Conservation (phyloP, 176 grass and related monocot genomes). For the Bolboschoenus planiculmis region DNA sequence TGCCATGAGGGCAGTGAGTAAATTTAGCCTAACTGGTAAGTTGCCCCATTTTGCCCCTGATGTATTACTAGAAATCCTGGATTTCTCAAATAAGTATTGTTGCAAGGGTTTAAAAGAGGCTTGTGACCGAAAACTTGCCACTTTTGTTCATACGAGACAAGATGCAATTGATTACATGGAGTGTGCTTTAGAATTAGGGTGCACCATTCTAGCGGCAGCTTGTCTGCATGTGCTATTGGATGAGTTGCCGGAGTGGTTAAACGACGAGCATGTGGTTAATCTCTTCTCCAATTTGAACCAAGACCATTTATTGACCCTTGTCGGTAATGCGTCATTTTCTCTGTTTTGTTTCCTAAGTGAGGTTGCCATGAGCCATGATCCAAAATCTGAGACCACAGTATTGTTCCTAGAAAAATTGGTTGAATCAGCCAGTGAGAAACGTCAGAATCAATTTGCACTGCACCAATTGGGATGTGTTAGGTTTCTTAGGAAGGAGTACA, state of each 20-base stretch:
- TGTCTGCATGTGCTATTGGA: conserved; percentile 84
- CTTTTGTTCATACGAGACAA: conserved; percentile 74
- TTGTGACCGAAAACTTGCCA: conserved; percentile 85
- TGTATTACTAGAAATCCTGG: conserved; percentile 71
- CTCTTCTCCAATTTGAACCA: conserved; percentile 68
- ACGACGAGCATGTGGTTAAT: conserved; percentile 70
- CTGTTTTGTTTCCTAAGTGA: conserved; percentile 88
- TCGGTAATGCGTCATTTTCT: conserved; percentile 69
- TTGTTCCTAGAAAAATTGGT: conserved; percentile 78
- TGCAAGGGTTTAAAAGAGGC: conserved; percentile 91
- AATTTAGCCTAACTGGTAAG: conserved; percentile 72
- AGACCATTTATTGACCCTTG: conserved; percentile 69
- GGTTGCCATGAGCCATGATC: conserved; percentile 61
- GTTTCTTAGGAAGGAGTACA: conserved; percentile 63
- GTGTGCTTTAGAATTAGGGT: conserved; percentile 73
- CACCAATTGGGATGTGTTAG: conserved; percentile 73
- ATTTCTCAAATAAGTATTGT: conserved; percentile 96
- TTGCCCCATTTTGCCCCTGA: conserved; percentile 71
- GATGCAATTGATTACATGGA: conserved; percentile 98
- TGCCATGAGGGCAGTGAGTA: conserved; percentile 66
- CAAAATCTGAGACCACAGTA: conserved; percentile 59
- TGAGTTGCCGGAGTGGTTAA: conserved; percentile 79
- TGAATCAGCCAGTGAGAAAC: conserved; percentile 63
- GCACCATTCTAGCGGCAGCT: conserved; percentile 78
- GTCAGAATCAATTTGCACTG: conserved; percentile 70